These are phyloP conservation scores for Salix exigua DNA, from an alignment of 345 rosid species.

Conservation along the genomic window DNA sequence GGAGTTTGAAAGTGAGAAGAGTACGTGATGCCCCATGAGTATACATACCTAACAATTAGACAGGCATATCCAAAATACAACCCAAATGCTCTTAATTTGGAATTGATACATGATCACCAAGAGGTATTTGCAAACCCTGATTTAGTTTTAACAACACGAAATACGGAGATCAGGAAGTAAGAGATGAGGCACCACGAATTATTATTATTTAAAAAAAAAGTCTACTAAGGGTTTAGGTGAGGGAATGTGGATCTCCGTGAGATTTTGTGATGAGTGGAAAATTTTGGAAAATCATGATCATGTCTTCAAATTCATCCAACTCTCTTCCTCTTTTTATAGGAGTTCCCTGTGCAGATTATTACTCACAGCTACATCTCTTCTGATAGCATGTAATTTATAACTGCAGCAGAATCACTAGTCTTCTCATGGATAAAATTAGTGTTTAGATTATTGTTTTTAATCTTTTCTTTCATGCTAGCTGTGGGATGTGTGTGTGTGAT, in stretches of 20 bases:
- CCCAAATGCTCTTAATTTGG: background rate
- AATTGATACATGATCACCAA: too few relatives aligned
- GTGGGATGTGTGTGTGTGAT: too few relatives aligned
- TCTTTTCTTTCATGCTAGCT: too few relatives aligned
- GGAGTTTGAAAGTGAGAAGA: too few relatives aligned
- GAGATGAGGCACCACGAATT: background rate
- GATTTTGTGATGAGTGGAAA: background rate
- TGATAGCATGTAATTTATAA: too few relatives aligned
- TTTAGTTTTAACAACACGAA: background rate
- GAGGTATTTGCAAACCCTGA: background rate
- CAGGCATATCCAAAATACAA: constrained; percentile 5
- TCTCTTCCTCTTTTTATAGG: background rate
- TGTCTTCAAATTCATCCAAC: background rate
- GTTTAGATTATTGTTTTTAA: too few relatives aligned
- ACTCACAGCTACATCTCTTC: background rate
- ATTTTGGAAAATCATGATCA: background rate
- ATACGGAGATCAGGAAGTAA: background rate
- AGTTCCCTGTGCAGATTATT: background rate
- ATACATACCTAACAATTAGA: background rate
- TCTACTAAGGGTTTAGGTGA: background rate
- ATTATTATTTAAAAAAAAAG: too few relatives aligned
- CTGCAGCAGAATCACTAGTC: too few relatives aligned
- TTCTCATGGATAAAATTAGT: too few relatives aligned
- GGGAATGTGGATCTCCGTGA: background rate
- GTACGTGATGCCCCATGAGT: background rate